phyloP scores from a whole-genome alignment of 1,284 basidiomycete species.

The Ganoderma multipileum region DNA sequence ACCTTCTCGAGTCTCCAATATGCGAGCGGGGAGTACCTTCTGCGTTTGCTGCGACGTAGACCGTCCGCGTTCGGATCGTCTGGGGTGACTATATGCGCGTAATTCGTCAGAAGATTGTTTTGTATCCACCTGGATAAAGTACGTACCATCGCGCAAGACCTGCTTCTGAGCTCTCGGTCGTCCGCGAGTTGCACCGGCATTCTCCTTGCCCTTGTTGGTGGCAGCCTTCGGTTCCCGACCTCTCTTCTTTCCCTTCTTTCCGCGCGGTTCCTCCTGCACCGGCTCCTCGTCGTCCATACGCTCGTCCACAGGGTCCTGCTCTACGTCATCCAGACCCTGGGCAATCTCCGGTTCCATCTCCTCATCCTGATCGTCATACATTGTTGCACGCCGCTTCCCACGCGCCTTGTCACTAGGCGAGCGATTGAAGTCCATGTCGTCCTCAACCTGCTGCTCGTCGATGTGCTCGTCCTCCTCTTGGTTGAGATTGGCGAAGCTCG shows the following conservation, averaged over 20 bases:
- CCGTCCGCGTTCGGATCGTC: conserved; percentile 50
- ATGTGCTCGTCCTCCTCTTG: conserved; percentile 49
- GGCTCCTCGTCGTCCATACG: conserved; percentile 22
- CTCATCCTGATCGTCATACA: conserved; percentile 43
- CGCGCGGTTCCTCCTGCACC: conserved; percentile 25
- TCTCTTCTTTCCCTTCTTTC: conserved; percentile 28
- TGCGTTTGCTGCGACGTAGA: conserved; percentile 77
- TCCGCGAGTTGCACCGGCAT: conserved; percentile 34
- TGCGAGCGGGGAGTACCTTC: conserved; percentile 81
- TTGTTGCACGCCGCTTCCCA: conserved; percentile 41
- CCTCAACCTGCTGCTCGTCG: conserved; percentile 43
- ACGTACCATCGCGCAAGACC: conserved; percentile 38
- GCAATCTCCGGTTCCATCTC: conserved; percentile 63
- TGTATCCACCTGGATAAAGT: background rate
- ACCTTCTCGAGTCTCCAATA: conserved; percentile 95
- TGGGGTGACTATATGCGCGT: conserved; percentile 25
- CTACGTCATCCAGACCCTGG: conserved; percentile 45
- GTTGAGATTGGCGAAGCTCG: conserved; percentile 56
- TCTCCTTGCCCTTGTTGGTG: conserved; percentile 37
- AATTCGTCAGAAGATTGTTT: background rate
- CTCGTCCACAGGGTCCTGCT: conserved; percentile 27
- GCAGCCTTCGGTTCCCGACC: conserved; percentile 21
- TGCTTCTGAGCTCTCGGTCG: conserved; percentile 35
- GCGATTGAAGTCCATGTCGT: conserved; percentile 31
- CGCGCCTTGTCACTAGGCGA: conserved; percentile 42